Conservation (phyloP, 192 early-diverging fungal genomes). For the Geranomyces variabilis region DNA sequence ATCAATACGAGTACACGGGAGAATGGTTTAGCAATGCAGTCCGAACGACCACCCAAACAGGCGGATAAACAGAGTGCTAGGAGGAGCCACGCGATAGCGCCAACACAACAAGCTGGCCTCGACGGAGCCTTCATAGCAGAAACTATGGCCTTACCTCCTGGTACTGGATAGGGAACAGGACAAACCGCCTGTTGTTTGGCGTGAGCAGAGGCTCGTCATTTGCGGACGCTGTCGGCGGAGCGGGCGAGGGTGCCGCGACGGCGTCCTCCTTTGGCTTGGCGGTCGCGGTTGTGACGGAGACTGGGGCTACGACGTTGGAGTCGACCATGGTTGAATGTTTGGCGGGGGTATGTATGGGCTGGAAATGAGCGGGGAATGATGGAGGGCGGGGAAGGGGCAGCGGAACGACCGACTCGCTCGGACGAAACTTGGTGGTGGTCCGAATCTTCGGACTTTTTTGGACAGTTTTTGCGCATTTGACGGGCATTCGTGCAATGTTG, state of each 20-base stretch:
- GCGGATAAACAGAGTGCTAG: background rate
- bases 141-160: constrained; percentile 39
- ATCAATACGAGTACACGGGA: background rate
- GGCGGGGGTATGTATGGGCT: too few relatives aligned
- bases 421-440: too few relatives aligned
- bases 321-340: too few relatives aligned
- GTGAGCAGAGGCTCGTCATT: constrained; percentile 47
- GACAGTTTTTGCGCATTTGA: too few relatives aligned
- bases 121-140: background rate
- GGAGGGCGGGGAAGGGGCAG: too few relatives aligned
- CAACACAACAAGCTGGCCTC: background rate
- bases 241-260: background rate
- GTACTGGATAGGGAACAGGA: constrained; percentile 60
- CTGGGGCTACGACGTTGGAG: background rate
- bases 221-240: background rate
- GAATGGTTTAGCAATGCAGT: background rate
- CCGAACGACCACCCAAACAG: too few relatives aligned
- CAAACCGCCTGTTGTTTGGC: constrained; percentile 44
- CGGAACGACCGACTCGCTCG: too few relatives aligned
- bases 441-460: too few relatives aligned
- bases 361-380: too few relatives aligned
- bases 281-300: background rate
- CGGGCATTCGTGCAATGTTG: too few relatives aligned
- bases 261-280: background rate
- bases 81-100: background rate